These are phyloP conservation scores for Radiomyces spectabilis DNA, from an alignment of 192 early-diverging fungal species.

Conservation along the genomic window DNA sequence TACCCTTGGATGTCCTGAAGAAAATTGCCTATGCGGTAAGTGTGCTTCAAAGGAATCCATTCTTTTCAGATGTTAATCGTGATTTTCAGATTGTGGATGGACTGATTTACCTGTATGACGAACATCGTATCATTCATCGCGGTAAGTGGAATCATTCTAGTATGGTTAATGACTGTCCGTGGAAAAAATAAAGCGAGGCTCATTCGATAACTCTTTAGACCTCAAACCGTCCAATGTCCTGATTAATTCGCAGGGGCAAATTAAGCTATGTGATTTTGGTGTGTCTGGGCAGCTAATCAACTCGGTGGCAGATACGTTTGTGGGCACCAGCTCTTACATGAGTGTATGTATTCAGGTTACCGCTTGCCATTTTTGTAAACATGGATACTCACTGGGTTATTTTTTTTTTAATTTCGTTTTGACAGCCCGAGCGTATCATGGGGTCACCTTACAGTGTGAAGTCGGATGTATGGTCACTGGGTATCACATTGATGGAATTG, in stretches of 20 bases:
- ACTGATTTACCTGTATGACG: constrained; percentile 51
- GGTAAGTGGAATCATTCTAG: constrained; percentile 44
- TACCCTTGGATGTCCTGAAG: constrained; percentile 82
- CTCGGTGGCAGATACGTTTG: constrained; percentile 83
- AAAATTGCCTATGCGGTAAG: constrained; percentile 75
- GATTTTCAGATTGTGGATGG: constrained; percentile 52
- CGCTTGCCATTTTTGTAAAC: background rate
- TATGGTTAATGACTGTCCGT: background rate
- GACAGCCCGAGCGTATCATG: constrained; percentile 68
- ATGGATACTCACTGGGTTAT: background rate
- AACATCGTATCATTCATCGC: constrained; percentile 84
- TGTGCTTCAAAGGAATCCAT: background rate
- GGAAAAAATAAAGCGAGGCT: no score
- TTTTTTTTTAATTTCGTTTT: background rate
- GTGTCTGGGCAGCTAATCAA: constrained; percentile 85
- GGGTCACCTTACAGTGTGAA: constrained; percentile 75
- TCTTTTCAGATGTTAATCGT: background rate
- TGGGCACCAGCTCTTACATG: constrained; percentile 83
- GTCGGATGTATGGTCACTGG: constrained; percentile 83
- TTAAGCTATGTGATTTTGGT: constrained; percentile 87
- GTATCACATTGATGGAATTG: constrained; percentile 77
- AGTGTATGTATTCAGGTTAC: constrained; percentile 41
- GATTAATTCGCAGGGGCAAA: constrained; percentile 71
- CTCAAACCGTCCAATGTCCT: constrained; percentile 84
- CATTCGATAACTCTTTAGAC: constrained; percentile 45